Base-by-base conservation (phyloP, 2,329 filamentous ascomycete genomes). In the Diatrype stigma region DNA sequence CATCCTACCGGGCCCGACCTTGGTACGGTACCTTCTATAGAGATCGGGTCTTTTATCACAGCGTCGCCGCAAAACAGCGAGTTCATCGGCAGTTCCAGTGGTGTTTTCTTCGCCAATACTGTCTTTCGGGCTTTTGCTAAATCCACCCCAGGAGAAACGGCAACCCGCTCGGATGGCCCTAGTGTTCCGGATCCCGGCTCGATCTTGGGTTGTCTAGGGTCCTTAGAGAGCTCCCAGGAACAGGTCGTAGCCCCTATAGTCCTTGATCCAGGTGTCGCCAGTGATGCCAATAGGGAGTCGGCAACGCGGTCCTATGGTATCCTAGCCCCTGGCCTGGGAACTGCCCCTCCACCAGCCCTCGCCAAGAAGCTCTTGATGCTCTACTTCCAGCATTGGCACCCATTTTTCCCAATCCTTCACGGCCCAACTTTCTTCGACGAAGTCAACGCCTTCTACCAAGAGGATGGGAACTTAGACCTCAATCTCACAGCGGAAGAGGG, bases 51-150 rank as follows among this genome's bases (percentile, higher is more conserved):
- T 48, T 58, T 74, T 48, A 72, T 67, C 26, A 68, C 71, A 19
- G 66, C 71, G 45, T 67, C 69, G 3, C 69, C 69, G 37, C 67
- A 73, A 37, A 71, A 74, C 52, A 77, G 74, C 47, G 70, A 77
- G 48, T 80, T 78, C 57, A 73, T 79, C 28, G 77, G 77, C 23
- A 77, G 74, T 56, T 75, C 75, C 12, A 77, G 72, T 38, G 77
- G 77, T 3, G 73, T 79, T 42, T 80, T 74, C 62, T 80, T 80
- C 61, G 70, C 76, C 57, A 78, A 80, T 51, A 79, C 77, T 1
- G 77, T 80, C 50, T 73, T 73, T 40, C 70, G 72, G 30, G 75
- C 76, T n/a, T 80, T 80, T 59, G 71, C 72, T 6, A 60, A 64
- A 19, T 64, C 67, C 6, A 12, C 19, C 5, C 37, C 37, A 8